Conservation (phyloP, 352 stramenopile species). For the Phytopythium kandeliae region DNA sequence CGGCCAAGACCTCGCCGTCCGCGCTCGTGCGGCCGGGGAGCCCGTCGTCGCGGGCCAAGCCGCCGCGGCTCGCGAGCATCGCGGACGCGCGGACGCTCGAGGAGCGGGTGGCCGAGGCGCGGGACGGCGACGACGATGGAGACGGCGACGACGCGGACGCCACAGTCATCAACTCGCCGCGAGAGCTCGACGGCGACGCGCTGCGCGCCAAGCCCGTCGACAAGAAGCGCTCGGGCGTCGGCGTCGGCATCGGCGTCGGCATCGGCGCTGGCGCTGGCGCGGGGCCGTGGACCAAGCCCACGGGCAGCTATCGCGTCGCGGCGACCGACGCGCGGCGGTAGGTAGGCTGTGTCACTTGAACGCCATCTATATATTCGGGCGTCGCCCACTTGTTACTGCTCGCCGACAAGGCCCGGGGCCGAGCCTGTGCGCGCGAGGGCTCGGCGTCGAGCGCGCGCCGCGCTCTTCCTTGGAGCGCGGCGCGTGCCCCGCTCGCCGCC, state of each 20-base stretch:
- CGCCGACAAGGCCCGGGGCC: no score
- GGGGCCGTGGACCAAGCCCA: slow-evolving; percentile 11
- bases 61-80: slow-evolving; percentile 5
- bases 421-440: no score
- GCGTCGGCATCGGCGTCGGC: no score
- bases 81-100: slow-evolving; percentile 3
- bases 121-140: slow-evolving; percentile 7
- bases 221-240: no score
- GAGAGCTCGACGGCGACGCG: slow-evolving; percentile 22
- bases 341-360: no score
- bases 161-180: slow-evolving; percentile 29
- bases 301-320: slow-evolving; percentile 17
- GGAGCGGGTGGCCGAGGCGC: slow-evolving; percentile 8
- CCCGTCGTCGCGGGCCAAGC: background rate
- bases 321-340: slow-evolving; percentile 9
- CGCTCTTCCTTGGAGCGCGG: slow-evolving; percentile 6
- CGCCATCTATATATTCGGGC: no score
- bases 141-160: slow-evolving; percentile 25
- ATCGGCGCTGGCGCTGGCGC: slow-evolving; percentile 4
- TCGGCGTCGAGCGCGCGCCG: background rate
- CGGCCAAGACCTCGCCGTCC: background rate
- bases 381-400: no score
- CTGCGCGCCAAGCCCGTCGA: slow-evolving; percentile 3
- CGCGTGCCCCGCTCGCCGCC: background rate
- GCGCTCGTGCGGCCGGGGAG: background rate